Conservation (phyloP, 805 yeast genomes). For the Candida nitratophila region DNA sequence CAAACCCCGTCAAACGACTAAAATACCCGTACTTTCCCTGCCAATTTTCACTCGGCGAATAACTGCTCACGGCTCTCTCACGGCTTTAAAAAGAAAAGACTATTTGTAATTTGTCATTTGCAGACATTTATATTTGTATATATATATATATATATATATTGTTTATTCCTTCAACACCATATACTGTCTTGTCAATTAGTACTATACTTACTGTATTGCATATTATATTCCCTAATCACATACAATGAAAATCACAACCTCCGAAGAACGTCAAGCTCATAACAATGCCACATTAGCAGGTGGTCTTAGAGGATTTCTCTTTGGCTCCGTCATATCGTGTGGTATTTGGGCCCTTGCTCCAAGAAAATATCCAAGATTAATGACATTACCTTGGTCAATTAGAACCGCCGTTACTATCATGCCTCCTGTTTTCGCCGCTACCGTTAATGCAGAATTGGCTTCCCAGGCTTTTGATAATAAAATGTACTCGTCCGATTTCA, state of each 20-base stretch:
- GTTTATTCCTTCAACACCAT: no score
- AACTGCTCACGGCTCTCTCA: no score
- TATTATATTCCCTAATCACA: no score
- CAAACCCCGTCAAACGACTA: no score
- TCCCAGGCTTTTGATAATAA: slow-evolving; percentile 59
- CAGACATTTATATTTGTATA: no score
- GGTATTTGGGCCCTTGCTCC: slow-evolving; percentile 48
- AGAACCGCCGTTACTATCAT: slow-evolving; percentile 59
- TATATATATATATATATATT: no score
- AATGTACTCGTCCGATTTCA: slow-evolving; percentile 45
- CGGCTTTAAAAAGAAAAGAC: no score
- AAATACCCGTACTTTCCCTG: no score
- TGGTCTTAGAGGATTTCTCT: slow-evolving; percentile 50
- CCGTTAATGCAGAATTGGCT: slow-evolving; percentile 65
- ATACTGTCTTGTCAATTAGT: no score
- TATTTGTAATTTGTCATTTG: no score
- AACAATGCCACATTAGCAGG: slow-evolving; percentile 50
- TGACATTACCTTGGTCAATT: slow-evolving; percentile 46
- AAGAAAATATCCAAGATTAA: slow-evolving; percentile 33
- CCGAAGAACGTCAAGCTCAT: slow-evolving; percentile 64
- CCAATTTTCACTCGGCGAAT: no score
- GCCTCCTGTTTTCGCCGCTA: slow-evolving; percentile 58
- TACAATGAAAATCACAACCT: slow-evolving; percentile 59
- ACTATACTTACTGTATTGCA: no score
- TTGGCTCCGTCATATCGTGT: slow-evolving; percentile 52